phyloP scores from a whole-genome alignment of 2,329 filamentous ascomycete genomes.

The Phyllosticta capitalensis region DNA sequence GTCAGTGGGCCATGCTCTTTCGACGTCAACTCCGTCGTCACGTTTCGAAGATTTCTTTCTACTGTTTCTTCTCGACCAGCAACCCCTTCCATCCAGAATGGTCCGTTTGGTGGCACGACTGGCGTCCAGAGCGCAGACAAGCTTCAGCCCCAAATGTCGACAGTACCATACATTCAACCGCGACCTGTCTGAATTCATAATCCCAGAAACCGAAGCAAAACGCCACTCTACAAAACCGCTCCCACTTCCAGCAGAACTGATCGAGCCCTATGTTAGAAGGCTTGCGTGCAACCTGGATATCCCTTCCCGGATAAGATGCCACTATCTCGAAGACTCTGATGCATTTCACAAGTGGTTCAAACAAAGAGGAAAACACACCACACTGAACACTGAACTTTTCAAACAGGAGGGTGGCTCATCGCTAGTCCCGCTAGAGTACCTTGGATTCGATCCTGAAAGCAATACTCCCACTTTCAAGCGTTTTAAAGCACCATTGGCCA shows the following conservation, averaged over 20 bases:
- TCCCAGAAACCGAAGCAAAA: background rate
- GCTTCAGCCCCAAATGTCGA: background rate
- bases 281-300: background rate
- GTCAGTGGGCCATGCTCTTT: background rate
- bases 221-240: background rate
- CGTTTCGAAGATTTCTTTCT: background rate
- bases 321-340: background rate
- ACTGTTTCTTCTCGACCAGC: background rate
- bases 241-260: background rate
- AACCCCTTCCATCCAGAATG: slow-evolving; percentile 14
- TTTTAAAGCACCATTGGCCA: slow-evolving; percentile 51
- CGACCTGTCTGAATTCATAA: background rate
- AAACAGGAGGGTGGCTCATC: background rate
- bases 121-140: slow-evolving; percentile 20
- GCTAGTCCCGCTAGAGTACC: slow-evolving; percentile 42
- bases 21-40: background rate
- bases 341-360: background rate
- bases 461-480: slow-evolving; percentile 42
- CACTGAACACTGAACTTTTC: slow-evolving; percentile 37
- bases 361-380: slow-evolving; percentile 17
- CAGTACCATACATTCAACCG: background rate
- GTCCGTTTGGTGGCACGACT: slow-evolving; percentile 18
- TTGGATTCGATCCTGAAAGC: slow-evolving; percentile 17
- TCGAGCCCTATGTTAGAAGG: background rate
- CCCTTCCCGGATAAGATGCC: background rate